Conservation (phyloP, 2,329 filamentous ascomycete genomes). For the Daldinia sp. region DNA sequence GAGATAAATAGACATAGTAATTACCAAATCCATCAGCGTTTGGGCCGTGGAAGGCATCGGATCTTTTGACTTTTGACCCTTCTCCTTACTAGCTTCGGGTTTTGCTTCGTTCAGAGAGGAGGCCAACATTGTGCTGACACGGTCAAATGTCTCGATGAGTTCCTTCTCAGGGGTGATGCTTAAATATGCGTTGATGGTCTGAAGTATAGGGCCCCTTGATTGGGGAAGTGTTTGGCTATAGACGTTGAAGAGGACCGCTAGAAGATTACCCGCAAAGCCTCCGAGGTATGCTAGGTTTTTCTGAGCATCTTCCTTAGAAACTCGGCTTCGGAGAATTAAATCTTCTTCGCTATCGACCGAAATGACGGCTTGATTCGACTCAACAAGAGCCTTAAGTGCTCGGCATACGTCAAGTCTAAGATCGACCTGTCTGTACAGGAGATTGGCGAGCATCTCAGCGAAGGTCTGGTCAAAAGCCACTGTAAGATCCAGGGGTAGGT, state of each 20-base stretch:
- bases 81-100: constrained; percentile 66
- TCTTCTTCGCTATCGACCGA: constrained; percentile 75
- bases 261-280: constrained; percentile 82
- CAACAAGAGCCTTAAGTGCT: constrained; percentile 84
- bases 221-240: constrained; percentile 96
- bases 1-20: constrained; percentile 93
- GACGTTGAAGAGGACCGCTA: constrained; percentile 98
- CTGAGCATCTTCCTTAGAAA: constrained; percentile 77
- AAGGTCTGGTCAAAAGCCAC: constrained; percentile 86
- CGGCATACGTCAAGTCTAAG: constrained; percentile 87
- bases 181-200: constrained; percentile 93
- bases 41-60: constrained; percentile 92
- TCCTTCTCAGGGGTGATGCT: constrained; percentile 84
- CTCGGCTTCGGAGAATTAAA: constrained; percentile 77
- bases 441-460: constrained; percentile 88
- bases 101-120: constrained; percentile 69
- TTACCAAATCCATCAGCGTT: constrained; percentile 95
- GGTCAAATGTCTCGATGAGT: constrained; percentile 85
- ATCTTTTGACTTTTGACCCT: constrained; percentile 62
- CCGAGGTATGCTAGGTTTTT: constrained; percentile 86
- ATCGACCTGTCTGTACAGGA: constrained; percentile 91
- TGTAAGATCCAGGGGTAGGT: constrained; percentile 81
- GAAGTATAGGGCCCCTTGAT: constrained; percentile 87
- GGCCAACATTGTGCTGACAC: constrained; percentile 85
- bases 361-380: constrained; percentile 86